A percentile compares a stretch with the other conserved stretches of the same genome.
Conservation (phyloP, 345 rosid genomes). For the Citrus unshiu region DNA sequence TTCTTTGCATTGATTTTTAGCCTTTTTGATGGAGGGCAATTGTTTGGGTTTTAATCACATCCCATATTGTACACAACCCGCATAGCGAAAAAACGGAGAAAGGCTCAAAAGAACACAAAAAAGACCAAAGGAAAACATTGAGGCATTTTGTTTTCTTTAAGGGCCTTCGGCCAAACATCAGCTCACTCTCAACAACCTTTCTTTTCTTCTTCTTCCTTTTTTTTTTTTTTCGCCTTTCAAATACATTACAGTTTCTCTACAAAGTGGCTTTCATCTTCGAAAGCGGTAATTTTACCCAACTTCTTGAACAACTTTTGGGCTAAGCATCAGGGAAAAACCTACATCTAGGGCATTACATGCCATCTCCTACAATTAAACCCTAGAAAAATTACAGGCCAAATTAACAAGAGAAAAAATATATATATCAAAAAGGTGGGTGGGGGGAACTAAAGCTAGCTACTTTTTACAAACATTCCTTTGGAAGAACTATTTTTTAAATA, state of each 20-base stretch:
- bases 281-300: conserved; percentile 24
- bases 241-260: conserved; percentile 33
- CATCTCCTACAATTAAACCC: conserved; percentile 22
- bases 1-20: not conserved
- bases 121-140: not conserved
- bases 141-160: conserved; percentile 12
- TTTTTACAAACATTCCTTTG: conserved; percentile 29
- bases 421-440: not conserved
- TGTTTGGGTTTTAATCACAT: not conserved
- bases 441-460: conserved; percentile 24
- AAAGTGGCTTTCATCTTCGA: conserved; percentile 32
- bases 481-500: conserved; percentile 31
- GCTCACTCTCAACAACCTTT: conserved; percentile 9
- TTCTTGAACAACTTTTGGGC: conserved; percentile 19
- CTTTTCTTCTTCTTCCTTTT: not conserved
- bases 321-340: conserved; percentile 20
- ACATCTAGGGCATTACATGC: conserved; percentile 21
- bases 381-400: conserved; percentile 29
- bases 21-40: not conserved
- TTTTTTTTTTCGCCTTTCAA: not conserved
- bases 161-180: conserved; percentile 43
- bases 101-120: not conserved
- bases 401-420: not conserved
- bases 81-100: too few relatives aligned
- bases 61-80: too few relatives aligned